Percentiles rank a stretch among this genome's conserved stretches.
These are phyloP conservation scores for Nematodospora valgi DNA, from an alignment of 805 yeast genomes.

Conservation along the genomic window DNA sequence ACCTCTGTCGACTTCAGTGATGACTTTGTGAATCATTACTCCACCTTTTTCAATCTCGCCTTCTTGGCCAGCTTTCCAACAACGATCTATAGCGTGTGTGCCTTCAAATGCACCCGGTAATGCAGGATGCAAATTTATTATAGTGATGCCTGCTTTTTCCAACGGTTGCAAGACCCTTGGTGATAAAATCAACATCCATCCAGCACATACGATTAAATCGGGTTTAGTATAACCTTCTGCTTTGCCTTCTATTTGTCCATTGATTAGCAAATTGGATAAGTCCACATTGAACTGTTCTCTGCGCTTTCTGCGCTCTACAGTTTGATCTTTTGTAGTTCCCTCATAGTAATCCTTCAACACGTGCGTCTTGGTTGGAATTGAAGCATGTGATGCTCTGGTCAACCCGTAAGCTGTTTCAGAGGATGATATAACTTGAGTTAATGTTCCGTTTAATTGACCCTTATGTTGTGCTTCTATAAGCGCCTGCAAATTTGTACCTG, in stretches of 20 bases:
- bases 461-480: constrained; percentile 67
- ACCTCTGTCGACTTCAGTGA: constrained; percentile 92
- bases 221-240: constrained; percentile 50
- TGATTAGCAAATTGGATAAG: constrained; percentile 63
- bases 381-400: constrained; percentile 65
- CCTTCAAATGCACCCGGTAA: constrained; percentile 97
- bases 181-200: constrained; percentile 94
- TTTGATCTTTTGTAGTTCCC: constrained; percentile 69
- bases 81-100: constrained; percentile 93
- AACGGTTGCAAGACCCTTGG: constrained; percentile 69
- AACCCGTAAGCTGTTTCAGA: constrained; percentile 84
- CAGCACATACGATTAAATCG: constrained; percentile 92
- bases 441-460: constrained; percentile 46
- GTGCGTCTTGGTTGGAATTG: constrained; percentile 72
- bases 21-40: constrained; percentile 95
- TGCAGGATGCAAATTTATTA: constrained; percentile 94
- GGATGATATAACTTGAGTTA: constrained; percentile 82
- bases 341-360: constrained; percentile 69
- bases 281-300: constrained; percentile 75
- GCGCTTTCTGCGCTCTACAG: constrained; percentile 52
- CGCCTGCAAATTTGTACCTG: constrained; percentile 95
- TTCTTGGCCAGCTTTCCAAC: constrained; percentile 91
- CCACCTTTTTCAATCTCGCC: constrained; percentile 80
- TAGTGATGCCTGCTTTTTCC: constrained; percentile 58
- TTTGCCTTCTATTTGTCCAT: constrained; percentile 39